Conservation (phyloP, 805 yeast species). For the Candida ipomoeae region DNA sequence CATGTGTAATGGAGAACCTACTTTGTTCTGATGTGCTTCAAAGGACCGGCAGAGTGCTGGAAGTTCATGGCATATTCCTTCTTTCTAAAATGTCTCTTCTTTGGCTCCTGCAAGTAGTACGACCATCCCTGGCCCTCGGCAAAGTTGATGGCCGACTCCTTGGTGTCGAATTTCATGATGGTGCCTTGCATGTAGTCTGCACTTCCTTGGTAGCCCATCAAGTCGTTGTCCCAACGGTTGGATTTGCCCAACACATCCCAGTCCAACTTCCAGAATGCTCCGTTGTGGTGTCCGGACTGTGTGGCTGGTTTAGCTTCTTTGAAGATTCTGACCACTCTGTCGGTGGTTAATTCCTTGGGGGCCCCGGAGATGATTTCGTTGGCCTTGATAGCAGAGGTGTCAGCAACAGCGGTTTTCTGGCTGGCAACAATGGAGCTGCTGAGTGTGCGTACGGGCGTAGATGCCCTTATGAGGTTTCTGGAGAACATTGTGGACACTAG, state of each 20-base stretch:
- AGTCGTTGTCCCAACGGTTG: conserved; percentile 85
- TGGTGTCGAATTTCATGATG: conserved; percentile 64
- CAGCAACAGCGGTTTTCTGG: conserved; percentile 26
- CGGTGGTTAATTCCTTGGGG: conserved; percentile 56
- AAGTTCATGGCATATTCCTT: conserved; percentile 75
- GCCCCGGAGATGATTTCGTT: conserved; percentile 70
- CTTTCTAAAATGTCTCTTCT: conserved; percentile 64
- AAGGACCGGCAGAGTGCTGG: conserved; percentile 60
- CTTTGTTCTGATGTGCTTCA: conserved; percentile 79
- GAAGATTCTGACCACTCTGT: conserved; percentile 71
- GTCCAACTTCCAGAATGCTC: conserved; percentile 66
- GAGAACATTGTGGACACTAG: conserved; percentile 19
- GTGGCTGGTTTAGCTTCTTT: conserved; percentile 78
- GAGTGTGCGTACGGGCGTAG: conserved; percentile 24
- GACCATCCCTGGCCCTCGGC: conserved; percentile 87
- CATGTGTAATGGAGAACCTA: conserved; percentile 22
- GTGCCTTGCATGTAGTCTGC: conserved; percentile 83
- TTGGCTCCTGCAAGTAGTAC: conserved; percentile 78
- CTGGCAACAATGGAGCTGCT: conserved; percentile 16
- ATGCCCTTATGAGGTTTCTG: conserved; percentile 21
- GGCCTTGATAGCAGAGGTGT: conserved; percentile 32
- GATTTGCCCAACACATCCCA: conserved; percentile 78
- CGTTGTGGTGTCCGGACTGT: conserved; percentile 62
- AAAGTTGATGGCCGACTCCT: conserved; percentile 72
- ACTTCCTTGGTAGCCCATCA: conserved; percentile 79